phyloP scores from a whole-genome alignment of 305 asterid species.

The Fraxinus floribunda region DNA sequence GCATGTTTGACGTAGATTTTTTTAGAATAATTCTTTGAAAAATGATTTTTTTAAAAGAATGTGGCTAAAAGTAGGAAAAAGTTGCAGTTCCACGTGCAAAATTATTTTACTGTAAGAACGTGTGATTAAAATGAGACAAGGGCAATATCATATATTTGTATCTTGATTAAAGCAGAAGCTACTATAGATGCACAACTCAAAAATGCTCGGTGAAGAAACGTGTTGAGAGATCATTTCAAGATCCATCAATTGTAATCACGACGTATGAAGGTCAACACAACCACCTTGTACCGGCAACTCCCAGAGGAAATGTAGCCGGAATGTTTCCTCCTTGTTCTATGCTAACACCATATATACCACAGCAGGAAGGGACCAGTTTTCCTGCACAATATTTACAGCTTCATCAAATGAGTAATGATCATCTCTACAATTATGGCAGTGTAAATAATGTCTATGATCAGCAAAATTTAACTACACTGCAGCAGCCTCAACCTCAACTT shows the following conservation, averaged over 20 bases:
- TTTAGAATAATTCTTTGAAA: too few species aligned
- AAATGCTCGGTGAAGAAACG: slow-evolving; percentile 67
- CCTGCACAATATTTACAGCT: background rate
- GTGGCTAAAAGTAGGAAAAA: too few species aligned
- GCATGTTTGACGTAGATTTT: too few species aligned
- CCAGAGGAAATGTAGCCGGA: slow-evolving; percentile 44
- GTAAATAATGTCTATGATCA: background rate
- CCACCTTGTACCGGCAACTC: slow-evolving; percentile 63
- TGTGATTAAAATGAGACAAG: too few species aligned
- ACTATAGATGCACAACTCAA: slow-evolving; percentile 67
- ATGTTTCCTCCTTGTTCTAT: slow-evolving; percentile 32
- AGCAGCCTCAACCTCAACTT: background rate
- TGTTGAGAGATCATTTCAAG: slow-evolving; percentile 64
- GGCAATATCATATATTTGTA: background rate
- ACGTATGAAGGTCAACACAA: slow-evolving; percentile 77
- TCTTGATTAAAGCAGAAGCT: slow-evolving; percentile 53
- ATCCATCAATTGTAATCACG: slow-evolving; percentile 60
- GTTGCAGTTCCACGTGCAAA: too few species aligned
- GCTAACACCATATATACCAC: background rate
- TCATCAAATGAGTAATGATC: background rate
- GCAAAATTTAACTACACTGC: background rate
- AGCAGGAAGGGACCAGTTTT: background rate
- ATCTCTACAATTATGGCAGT: background rate
- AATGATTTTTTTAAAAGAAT: too few species aligned
- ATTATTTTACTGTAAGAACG: too few species aligned